Base-by-base conservation (phyloP, 768 basidiomycete genomes). In the Hortiboletus campestris region DNA sequence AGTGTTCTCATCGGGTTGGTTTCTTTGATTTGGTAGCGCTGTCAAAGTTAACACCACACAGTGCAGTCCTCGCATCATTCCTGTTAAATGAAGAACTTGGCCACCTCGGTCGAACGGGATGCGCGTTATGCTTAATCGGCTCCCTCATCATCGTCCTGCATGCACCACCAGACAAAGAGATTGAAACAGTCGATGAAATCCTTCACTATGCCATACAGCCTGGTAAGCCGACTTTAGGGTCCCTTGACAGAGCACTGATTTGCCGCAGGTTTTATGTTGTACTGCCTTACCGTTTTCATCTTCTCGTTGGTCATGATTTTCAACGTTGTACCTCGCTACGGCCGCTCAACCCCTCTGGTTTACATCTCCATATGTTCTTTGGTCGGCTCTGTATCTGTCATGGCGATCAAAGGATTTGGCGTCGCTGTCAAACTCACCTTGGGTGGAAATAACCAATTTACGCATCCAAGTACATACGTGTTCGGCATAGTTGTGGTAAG, bases 331-430 rank as follows among this genome's bases (percentile, higher is more conserved):
- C 97, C 97, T 9, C 84, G 77, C 58, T 83, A 97, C 64, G 97
- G 97, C 32, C 88, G 88, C 43, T 82, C 84, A 53, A 94, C 89
- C 59, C 97, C 97, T 2, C 63, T 94, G 57, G 89, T 97, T 31
- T 98, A 97, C 75, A 83, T 98, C 59, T 94, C 94, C 28, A 96
- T 99, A 66, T 98, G 97, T 73, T 98, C 95, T 12, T 72, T 98
- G 54, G 94, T 94, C 42, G 97, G 97, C 12, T 94, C 92, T 31
- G 85, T 99, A 42, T 94, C 93, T n/a, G 85, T 98, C 74, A 98
- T 99, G 97, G 89, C 94, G 40, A 90, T 98, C 79, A 99, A 99
- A 76, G 96, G 94, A 46, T 94, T 99, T 65, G 97, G 97, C 43
- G 87, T 98, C 45, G 96, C 97, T 3, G 82, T 99, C 65, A 98